Evolutionary conservation across 1,284 basidiomycete species (phyloP).

Genomic region (Fomitiporia mediterranea): DNA sequence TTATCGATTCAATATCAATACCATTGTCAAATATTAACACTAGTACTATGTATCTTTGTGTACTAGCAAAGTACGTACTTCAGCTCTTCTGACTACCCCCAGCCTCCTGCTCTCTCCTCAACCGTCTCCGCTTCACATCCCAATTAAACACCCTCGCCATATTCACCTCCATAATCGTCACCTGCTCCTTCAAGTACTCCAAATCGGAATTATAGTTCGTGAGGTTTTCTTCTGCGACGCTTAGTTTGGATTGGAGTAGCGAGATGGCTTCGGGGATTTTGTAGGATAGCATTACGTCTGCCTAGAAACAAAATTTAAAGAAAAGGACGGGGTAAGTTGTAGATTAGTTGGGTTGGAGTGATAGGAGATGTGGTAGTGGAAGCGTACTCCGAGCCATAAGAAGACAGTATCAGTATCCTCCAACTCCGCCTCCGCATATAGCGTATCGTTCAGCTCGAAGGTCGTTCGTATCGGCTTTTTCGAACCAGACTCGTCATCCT

Average conservation of each 20-base stretch:
- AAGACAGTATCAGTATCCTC: slow-evolving; percentile 87
- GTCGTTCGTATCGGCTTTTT: slow-evolving; percentile 72
- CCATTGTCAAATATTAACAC: background rate
- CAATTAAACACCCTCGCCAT: slow-evolving; percentile 96
- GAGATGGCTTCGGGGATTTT: slow-evolving; percentile 77
- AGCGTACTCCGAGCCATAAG: slow-evolving; percentile 92
- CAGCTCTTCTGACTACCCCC: slow-evolving; percentile 9
- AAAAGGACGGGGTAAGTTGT: slow-evolving; percentile 1
- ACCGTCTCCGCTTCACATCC: slow-evolving; percentile 84
- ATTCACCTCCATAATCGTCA: slow-evolving; percentile 98
- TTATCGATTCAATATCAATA: background rate
- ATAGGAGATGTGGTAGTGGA: slow-evolving; percentile 13
- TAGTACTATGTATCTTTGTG: background rate
- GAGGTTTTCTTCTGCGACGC: slow-evolving; percentile 66
- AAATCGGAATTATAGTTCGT: slow-evolving; percentile 80
- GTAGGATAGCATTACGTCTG: slow-evolving; percentile 98
- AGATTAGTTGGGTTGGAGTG: slow-evolving; percentile 5
- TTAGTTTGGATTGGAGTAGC: slow-evolving; percentile 77
- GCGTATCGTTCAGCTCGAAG: slow-evolving; percentile 95
- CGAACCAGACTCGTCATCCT: slow-evolving; percentile 26
- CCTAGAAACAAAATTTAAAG: slow-evolving; percentile 43
- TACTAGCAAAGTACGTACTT: too few species aligned
- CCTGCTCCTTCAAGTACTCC: slow-evolving; percentile 91
- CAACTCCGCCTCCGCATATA: slow-evolving; percentile 88
- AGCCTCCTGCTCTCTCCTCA: slow-evolving; percentile 44